Percentiles rank a stretch among this genome's conserved stretches.
Conservation (phyloP, 148 eudicot species). For the Tetragonia tetragonoides region DNA sequence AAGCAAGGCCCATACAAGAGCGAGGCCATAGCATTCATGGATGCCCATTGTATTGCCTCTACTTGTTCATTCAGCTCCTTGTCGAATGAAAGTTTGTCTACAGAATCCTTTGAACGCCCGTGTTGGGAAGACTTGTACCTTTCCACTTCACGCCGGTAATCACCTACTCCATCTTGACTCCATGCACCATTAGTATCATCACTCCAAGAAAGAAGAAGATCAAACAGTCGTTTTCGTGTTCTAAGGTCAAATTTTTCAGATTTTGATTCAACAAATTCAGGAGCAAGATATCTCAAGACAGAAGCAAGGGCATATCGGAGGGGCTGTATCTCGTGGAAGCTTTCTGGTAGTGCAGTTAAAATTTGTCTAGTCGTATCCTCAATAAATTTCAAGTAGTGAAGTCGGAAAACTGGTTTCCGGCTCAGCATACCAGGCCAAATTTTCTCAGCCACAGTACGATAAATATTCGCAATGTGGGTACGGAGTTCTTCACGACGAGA, state of each 20-base stretch:
- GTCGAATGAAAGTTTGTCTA: constrained; percentile 90
- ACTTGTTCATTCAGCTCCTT: constrained; percentile 93
- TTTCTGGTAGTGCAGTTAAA: constrained; percentile 59
- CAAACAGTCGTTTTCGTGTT: constrained; percentile 87
- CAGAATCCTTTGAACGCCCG: constrained; percentile 89
- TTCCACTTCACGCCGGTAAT: constrained; percentile 96
- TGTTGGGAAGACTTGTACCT: constrained; percentile 93
- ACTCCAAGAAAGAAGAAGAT: constrained; percentile 91
- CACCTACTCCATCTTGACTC: constrained; percentile 87
- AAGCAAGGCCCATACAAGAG: constrained; percentile 96
- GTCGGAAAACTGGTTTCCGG: constrained; percentile 86
- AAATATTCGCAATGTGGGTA: constrained; percentile 78
- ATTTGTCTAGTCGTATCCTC: constrained; percentile 89
- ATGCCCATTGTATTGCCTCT: constrained; percentile 98
- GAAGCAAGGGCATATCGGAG: constrained; percentile 91
- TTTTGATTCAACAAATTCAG: constrained; percentile 95
- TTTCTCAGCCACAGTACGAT: constrained; percentile 89
- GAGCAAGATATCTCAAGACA: constrained; percentile 90
- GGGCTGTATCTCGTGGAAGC: constrained; percentile 89
- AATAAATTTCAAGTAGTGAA: constrained; percentile 87
- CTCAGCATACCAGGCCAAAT: constrained; percentile 97
- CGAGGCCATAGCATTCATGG: constrained; percentile 97
- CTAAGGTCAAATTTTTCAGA: constrained; percentile 90
- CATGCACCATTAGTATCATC: constrained; percentile 79
- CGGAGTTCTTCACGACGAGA: constrained; percentile 98